Percentiles rank a stretch among this genome's conserved stretches.
phyloP scores from a whole-genome alignment of 331 rosid species.

The Pyrus hybrid region DNA sequence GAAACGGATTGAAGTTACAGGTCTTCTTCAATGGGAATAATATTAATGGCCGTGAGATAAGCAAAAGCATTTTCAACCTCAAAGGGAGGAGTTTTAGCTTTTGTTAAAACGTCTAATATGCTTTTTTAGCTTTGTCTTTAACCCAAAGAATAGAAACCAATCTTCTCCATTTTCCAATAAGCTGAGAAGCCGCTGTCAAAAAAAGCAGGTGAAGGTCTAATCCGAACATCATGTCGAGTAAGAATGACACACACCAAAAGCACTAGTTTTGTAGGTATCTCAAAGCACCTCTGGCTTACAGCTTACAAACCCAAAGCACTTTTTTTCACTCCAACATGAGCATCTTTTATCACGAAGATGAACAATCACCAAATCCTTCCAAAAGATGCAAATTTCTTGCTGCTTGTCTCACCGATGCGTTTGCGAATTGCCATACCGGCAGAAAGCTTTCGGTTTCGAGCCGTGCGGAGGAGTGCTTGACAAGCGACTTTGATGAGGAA shows the following conservation, averaged over 20 bases:
- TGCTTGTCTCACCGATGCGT: conserved; percentile 51
- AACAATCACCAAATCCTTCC: conserved; percentile 39
- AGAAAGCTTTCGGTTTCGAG: conserved; percentile 27
- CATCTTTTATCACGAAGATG: conserved; percentile 48
- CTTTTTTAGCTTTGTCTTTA: conserved; percentile 51
- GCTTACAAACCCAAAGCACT: background rate
- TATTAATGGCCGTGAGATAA: background rate
- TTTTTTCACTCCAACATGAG: conserved; percentile 27
- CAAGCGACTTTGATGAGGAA: conserved; percentile 58
- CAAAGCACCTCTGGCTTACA: background rate
- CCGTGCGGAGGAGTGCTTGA: conserved; percentile 40
- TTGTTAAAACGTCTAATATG: conserved; percentile 23
- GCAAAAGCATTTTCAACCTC: conserved; percentile 14
- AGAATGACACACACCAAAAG: background rate
- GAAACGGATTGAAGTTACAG: background rate
- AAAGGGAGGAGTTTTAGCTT: conserved; percentile 1
- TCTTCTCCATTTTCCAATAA: conserved; percentile 31
- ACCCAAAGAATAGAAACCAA: conserved; percentile 50
- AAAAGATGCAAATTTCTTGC: conserved; percentile 47
- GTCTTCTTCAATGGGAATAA: background rate
- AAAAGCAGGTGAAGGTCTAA: conserved; percentile 9
- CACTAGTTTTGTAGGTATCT: conserved; percentile 14
- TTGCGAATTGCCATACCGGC: conserved; percentile 32
- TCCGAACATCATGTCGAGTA: background rate
- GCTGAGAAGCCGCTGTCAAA: conserved; percentile 73